Evolutionary conservation across 257 asterid genomes (phyloP), one percentile per base, ranked within the genome.

Genomic region (Linaria vulgaris): DNA sequence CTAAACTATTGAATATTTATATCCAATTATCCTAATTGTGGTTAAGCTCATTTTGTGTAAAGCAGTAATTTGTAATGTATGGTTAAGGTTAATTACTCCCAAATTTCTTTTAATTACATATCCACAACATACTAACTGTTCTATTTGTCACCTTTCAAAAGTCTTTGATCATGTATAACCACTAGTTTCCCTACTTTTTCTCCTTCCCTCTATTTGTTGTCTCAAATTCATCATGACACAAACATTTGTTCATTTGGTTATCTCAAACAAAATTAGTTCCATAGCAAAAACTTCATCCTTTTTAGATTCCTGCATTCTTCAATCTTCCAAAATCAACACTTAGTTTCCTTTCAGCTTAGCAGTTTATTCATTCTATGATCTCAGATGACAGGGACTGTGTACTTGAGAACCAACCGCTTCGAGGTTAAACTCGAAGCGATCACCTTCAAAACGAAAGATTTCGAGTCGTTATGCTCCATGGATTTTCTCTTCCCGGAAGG

Each of bases 401-500:
- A 79, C 74, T 50, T 88, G 68, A 74, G 64, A 68, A 91, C 98
- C 22, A 79, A 91, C 63, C 69, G 82, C 0, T 91, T 91, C 13
- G 98, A 91, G 73, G 95, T 88, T 1, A 88, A 84, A 65, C 90
- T 91, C 0, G 96, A 91, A 81, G 98, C 90, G 22, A 88, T 91
- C 53, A 79, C 88, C 60, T 88, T 88, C 85, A 91, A 88, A 63
- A 70, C 83, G 9, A 83, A 73, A 50, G 89, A 82, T 62, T 91
- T 91, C n/a, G 94, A 88, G 71, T 55, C 75, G 9, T 52, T 91
- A 49, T 91, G 95, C 77, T 39, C 62, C 1, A 62, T 76, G 73
- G 96, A 88, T 82, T 86, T 88, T 57, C 83, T 91, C 30, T 86
- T 91, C 73, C 95, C 96, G 0, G 73, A 82, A 1, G 92, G 90